Base-by-base conservation (phyloP, 352 stramenopile genomes). In the Phytophthora sp. region DNA sequence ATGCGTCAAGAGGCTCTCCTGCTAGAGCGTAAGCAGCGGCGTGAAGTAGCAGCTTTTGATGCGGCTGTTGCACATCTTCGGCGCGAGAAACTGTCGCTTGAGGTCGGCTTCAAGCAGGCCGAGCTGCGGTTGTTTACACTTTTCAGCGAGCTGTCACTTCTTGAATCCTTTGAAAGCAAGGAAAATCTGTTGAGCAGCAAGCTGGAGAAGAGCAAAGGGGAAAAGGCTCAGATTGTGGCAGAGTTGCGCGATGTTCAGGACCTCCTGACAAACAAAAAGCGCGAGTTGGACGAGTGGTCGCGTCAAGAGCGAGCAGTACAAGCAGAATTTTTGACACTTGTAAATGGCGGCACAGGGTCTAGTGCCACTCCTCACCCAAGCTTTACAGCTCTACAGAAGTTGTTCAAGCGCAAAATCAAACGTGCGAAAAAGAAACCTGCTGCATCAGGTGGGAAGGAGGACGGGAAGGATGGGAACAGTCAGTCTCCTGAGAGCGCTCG, bases 391-490 rank as follows among this genome's bases (percentile, higher is more conserved):
- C 63, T 98, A 21, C 82, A 95, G 28, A 97, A 97, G 74, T 89
- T 98, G 24, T 98, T 97, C 66, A 89, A 87, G 48, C 88, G 92
- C 46, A 97, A 96, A 50, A 91, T 98, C 51, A 98, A 98, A 56
- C 76, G 94, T 6, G 60, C 75, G 2, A 98, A 98, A 76, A 95
- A 95, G 66, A 84, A 87, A 35, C 59, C 54, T 3, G n/a, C 21
- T 3, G 45, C 27, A 0, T 45, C 30, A 10, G 46, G 26, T 23
- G 57, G 49, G 4, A 71, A 66, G 7, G 74, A 83, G 24, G 66
- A 69, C 21, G 72, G 66, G 3, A 81, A 79, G 20, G 76, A 82
- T 10, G 61, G 67, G 8, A 68, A 52, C 17, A 66, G 62, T 6
- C 61, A 72, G 10, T 63, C 69, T 23, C 31, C 51, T 3, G 55